Evolutionary conservation across 2,329 filamentous ascomycete species (phyloP).

Genomic region (Rhynchosporium graminicola): DNA sequence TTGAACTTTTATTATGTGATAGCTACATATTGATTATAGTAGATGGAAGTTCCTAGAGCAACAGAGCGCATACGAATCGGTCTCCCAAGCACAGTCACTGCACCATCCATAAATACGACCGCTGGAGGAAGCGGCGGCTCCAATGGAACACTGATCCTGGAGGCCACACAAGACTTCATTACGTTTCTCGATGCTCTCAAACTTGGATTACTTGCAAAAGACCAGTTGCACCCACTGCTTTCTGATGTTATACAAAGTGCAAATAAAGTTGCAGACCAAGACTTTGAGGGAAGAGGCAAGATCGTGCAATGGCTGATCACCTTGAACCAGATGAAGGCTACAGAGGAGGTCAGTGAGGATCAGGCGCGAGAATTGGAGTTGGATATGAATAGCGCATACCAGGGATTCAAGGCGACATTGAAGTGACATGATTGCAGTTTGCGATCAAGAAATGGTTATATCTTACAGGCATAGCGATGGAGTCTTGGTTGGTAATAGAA

Average conservation of each 20-base stretch:
- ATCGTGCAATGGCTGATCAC: constrained; percentile 98
- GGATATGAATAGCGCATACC: constrained; percentile 92
- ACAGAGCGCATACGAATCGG: constrained; percentile 91
- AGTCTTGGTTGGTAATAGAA: constrained; percentile 17
- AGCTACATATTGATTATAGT: not conserved
- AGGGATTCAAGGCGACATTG: constrained; percentile 73
- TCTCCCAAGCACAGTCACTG: constrained; percentile 77
- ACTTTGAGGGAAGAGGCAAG: constrained; percentile 94
- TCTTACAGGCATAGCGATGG: constrained; percentile 29
- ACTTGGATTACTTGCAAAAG: constrained; percentile 89
- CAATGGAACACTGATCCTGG: constrained; percentile 68
- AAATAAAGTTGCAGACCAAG: constrained; percentile 92
- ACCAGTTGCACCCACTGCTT: constrained; percentile 91
- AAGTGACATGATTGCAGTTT: constrained; percentile 27
- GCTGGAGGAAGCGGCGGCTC: constrained; percentile 45
- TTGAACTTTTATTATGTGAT: constrained; percentile 31
- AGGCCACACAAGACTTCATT: constrained; percentile 97
- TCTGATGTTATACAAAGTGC: constrained; percentile 96
- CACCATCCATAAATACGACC: constrained; percentile 48
- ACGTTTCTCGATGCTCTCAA: constrained; percentile 95
- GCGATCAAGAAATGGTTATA: not conserved
- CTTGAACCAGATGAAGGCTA: constrained; percentile 96
- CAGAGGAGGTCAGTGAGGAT: constrained; percentile 83
- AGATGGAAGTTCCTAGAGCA: constrained; percentile 93
- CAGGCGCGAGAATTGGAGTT: constrained; percentile 87